Conservation (phyloP, 75 land plant genomes). For the Ceratopteris richardii region DNA sequence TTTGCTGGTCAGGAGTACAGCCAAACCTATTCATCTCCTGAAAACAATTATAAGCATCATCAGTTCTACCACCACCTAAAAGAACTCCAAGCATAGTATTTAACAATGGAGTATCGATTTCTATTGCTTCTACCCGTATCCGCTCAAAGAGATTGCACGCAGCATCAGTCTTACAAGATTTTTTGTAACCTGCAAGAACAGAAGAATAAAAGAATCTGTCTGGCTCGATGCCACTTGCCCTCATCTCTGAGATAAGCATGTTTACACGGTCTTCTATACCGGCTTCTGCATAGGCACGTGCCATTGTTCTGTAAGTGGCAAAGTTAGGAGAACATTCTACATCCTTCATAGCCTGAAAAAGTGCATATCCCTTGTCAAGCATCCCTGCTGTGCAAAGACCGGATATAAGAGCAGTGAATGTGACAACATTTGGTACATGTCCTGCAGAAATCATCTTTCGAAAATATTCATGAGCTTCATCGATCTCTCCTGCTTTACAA, state of each 20-base stretch:
- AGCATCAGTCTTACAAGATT: constrained; percentile 41
- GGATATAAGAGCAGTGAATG: constrained; percentile 53
- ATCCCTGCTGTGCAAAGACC: constrained; percentile 25
- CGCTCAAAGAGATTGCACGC: constrained; percentile 38
- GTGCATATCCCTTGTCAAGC: constrained; percentile 32
- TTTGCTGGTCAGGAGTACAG: background rate
- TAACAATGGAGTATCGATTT: background rate
- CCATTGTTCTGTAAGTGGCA: constrained; percentile 53
- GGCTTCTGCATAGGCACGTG: constrained; percentile 45
- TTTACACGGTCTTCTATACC: constrained; percentile 40
- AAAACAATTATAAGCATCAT: constrained; percentile 1
- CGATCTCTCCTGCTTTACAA: constrained; percentile 48
- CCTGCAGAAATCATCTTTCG: constrained; percentile 63
- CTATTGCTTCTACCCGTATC: constrained; percentile 15
- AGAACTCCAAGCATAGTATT: constrained; percentile 7
- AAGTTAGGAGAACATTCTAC: constrained; percentile 43
- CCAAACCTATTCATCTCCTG: constrained; percentile 4
- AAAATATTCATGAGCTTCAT: constrained; percentile 36
- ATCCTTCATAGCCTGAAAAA: constrained; percentile 36
- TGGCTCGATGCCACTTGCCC: constrained; percentile 38
- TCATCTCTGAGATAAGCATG: constrained; percentile 46
- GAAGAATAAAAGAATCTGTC: constrained; percentile 33
- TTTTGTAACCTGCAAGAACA: constrained; percentile 48
- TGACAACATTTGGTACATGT: constrained; percentile 49
- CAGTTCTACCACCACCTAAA: background rate